Evolutionary conservation across 2,329 filamentous ascomycete genomes (phyloP).

Genomic region (Aspergillus tanneri): DNA sequence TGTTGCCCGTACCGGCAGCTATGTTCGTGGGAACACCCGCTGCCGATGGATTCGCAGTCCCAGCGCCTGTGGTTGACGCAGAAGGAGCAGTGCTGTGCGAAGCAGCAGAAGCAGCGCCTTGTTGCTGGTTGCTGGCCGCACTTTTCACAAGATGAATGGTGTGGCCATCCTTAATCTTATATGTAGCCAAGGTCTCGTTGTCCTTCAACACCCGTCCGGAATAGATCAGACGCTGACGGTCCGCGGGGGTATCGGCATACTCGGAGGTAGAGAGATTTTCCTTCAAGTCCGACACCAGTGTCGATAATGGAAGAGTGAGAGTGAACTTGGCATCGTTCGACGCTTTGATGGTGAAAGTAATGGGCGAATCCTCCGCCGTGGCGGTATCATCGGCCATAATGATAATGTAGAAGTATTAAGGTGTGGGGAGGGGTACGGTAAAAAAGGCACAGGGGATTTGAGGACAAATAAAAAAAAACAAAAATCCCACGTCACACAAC

Average conservation of each 20-base stretch:
- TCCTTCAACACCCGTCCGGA: conserved; percentile 97
- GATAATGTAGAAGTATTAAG: conserved; percentile 5
- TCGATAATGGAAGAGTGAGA: conserved; percentile 74
- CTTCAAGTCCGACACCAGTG: conserved; percentile 83
- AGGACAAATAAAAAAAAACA: too few relatives aligned
- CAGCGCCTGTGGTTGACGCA: conserved; percentile 29
- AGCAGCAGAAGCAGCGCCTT: conserved; percentile 55
- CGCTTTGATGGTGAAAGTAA: conserved; percentile 98
- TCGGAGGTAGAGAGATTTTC: conserved; percentile 77
- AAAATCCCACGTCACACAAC: too few relatives aligned
- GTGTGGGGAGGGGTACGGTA: neutral
- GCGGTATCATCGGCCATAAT: conserved; percentile 44
- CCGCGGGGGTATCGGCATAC: conserved; percentile 80
- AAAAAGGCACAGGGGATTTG: neutral
- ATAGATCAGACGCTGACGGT: conserved; percentile 94
- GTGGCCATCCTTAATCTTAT: conserved; percentile 95
- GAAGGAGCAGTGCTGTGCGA: conserved; percentile 47
- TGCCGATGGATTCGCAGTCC: conserved; percentile 30
- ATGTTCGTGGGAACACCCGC: conserved; percentile 50
- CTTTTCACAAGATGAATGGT: conserved; percentile 97
- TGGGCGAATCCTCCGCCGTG: conserved; percentile 64
- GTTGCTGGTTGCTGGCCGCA: conserved; percentile 77
- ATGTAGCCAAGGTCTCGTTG: conserved; percentile 75
- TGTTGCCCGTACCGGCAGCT: conserved; percentile 64
- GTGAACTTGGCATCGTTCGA: conserved; percentile 83